These are phyloP conservation scores for Ilex asprella DNA, from an alignment of 257 asterid species.

Conservation along the genomic window DNA sequence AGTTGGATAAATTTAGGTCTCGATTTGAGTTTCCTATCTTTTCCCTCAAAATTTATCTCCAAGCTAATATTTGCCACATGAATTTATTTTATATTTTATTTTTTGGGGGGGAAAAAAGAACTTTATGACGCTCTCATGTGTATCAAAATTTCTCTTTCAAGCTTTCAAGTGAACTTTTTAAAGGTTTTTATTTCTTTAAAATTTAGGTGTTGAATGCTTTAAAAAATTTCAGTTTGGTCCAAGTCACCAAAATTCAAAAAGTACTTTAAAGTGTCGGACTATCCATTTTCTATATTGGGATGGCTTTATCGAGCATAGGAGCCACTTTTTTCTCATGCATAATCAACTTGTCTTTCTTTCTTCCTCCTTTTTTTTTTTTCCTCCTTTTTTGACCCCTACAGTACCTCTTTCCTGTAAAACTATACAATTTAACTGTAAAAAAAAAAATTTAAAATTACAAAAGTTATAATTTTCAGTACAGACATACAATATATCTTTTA, in stretches of 20 bases:
- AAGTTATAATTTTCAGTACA: too few species aligned
- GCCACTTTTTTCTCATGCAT: slow-evolving; percentile 26
- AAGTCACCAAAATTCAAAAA: slow-evolving; percentile 26
- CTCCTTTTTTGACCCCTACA: slow-evolving; percentile 24
- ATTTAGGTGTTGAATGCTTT: slow-evolving; percentile 25
- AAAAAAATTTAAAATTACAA: too few species aligned
- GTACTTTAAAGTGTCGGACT: slow-evolving; percentile 20
- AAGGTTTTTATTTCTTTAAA: slow-evolving; percentile 2
- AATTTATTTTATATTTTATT: too few species aligned
- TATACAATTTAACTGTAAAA: too few species aligned
- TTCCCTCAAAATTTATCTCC: too few species aligned
- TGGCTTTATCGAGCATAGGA: slow-evolving; percentile 36
- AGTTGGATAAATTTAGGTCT: too few species aligned
- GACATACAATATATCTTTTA: too few species aligned
- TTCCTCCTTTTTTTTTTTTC: too few species aligned
- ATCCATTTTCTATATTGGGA: slow-evolving; percentile 26
- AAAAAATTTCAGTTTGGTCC: slow-evolving; percentile 26
- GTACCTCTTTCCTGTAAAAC: too few species aligned
- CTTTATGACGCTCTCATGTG: slow-evolving; percentile 1
- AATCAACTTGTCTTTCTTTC: slow-evolving; percentile 34
- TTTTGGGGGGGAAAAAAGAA: too few species aligned
- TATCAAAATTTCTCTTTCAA: slow-evolving; percentile 25
- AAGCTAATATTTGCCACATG: too few species aligned
- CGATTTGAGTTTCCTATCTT: too few species aligned
- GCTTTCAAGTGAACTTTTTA: slow-evolving; percentile 26